phyloP scores from a whole-genome alignment of 441 rosid genomes.

The Jatropha multifida region DNA sequence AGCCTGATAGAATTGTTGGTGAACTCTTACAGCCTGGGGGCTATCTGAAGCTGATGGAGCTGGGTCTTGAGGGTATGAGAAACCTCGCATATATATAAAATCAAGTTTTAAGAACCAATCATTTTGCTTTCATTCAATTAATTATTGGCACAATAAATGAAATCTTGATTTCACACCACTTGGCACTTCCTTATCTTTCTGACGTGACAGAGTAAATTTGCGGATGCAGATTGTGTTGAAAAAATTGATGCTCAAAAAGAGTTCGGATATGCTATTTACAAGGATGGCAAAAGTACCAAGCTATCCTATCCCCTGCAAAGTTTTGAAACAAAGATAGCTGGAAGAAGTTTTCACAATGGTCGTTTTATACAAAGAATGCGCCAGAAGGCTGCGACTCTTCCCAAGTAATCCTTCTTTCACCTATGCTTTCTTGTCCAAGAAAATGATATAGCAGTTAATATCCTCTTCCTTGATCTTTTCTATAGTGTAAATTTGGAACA shows the following conservation, averaged over 20 bases:
- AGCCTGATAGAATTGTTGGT: slow-evolving; percentile 25
- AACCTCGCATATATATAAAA: neutral
- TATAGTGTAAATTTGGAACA: slow-evolving; percentile 58
- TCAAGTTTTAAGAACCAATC: neutral
- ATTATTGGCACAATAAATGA: neutral
- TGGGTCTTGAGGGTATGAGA: slow-evolving; percentile 21
- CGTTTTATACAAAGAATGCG: slow-evolving; percentile 67
- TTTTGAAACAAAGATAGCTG: slow-evolving; percentile 54
- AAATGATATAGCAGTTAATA: neutral
- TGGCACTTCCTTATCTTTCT: neutral
- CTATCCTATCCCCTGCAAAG: slow-evolving; percentile 65
- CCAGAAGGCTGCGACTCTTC: slow-evolving; percentile 3
- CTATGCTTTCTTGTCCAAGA: neutral
- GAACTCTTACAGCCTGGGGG: slow-evolving; percentile 24
- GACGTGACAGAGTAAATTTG: neutral
- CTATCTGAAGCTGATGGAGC: slow-evolving; percentile 19
- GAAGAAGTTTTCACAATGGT: slow-evolving; percentile 73
- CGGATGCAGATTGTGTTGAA: slow-evolving; percentile 57
- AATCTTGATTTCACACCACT: too few species aligned
- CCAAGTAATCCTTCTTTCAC: neutral
- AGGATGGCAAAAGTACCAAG: slow-evolving; percentile 28
- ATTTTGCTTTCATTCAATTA: neutral
- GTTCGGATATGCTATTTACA: slow-evolving; percentile 70
- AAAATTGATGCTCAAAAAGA: slow-evolving; percentile 63
- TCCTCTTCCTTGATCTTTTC: neutral